These are phyloP conservation scores for Chytridiales sp. DNA, from an alignment of 371 early-diverging fungal species.

Conservation along the genomic window DNA sequence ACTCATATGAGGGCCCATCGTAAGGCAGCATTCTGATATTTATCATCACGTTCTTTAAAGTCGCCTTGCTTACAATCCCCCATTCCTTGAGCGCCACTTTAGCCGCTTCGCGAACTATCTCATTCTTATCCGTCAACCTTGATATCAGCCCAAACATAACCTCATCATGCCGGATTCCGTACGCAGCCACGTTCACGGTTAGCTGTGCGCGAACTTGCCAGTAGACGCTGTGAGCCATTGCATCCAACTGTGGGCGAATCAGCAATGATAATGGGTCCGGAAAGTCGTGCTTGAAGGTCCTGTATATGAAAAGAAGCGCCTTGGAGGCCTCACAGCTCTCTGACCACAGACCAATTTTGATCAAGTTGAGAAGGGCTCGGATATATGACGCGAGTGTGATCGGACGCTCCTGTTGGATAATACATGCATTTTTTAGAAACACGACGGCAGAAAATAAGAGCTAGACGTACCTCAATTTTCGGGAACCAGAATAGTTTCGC, in stretches of 20 bases:
- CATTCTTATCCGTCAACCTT: constrained; percentile 28
- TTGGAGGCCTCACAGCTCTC: constrained; percentile 46
- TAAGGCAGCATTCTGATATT: neutral
- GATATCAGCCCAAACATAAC: constrained; percentile 21
- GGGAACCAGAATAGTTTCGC: constrained; percentile 24
- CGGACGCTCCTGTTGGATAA: constrained; percentile 5
- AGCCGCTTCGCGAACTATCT: constrained; percentile 21
- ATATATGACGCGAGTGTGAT: constrained; percentile 29
- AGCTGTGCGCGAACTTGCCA: constrained; percentile 43
- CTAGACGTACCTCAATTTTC: constrained; percentile 5
- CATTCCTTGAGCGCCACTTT: constrained; percentile 6
- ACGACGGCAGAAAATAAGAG: neutral
- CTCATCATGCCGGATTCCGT: constrained; percentile 14
- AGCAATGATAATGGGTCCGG: constrained; percentile 31
- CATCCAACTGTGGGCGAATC: constrained; percentile 42
- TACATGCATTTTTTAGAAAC: constrained; percentile 1
- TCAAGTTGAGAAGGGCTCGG: constrained; percentile 22
- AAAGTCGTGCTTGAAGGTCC: constrained; percentile 41
- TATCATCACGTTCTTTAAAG: too few relatives aligned
- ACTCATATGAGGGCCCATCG: too few relatives aligned
- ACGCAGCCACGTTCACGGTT: constrained; percentile 23
- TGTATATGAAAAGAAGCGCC: constrained; percentile 42
- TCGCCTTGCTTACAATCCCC: too few relatives aligned
- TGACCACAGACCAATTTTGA: constrained; percentile 29
- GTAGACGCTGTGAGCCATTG: constrained; percentile 22